Conservation (phyloP, 176 grass and related monocot species). For the Aegilops bicornis region DNA sequence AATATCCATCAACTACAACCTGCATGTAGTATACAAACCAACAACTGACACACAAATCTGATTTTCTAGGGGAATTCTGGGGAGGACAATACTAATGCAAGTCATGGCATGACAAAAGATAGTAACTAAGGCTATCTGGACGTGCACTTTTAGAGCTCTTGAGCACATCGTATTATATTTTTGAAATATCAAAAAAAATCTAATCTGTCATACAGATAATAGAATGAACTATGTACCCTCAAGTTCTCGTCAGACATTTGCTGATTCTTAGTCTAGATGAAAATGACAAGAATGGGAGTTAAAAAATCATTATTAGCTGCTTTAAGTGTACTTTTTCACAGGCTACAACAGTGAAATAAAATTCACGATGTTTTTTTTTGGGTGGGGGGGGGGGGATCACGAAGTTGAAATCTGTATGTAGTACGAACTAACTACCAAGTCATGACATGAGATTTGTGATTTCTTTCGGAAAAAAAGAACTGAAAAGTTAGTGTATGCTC, state of each 20-base stretch:
- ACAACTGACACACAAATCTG: constrained; percentile 9
- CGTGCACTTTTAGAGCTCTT: not conserved
- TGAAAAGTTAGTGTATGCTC: too few relatives aligned
- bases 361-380: too few relatives aligned
- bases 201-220: not conserved
- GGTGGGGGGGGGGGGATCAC: too few relatives aligned
- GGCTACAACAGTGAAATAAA: too few relatives aligned
- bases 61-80: not conserved
- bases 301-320: not conserved
- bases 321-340: not conserved
- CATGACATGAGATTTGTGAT: not conserved
- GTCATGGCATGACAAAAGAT: not conserved
- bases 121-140: not conserved
- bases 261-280: not conserved
- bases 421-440: not conserved
- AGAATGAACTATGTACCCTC: not conserved
- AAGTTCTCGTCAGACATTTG: not conserved
- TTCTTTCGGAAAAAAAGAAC: too few relatives aligned
- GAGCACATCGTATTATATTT: not conserved
- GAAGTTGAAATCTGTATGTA: too few relatives aligned
- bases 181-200: not conserved
- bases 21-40: constrained; percentile 35
- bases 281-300: not conserved
- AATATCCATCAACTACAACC: constrained; percentile 91
- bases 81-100: not conserved